Evolutionary conservation across 1,139 yeast genomes (phyloP), one percentile per base, ranked within the genome.

Genomic region (Yamadazyma oceani): DNA sequence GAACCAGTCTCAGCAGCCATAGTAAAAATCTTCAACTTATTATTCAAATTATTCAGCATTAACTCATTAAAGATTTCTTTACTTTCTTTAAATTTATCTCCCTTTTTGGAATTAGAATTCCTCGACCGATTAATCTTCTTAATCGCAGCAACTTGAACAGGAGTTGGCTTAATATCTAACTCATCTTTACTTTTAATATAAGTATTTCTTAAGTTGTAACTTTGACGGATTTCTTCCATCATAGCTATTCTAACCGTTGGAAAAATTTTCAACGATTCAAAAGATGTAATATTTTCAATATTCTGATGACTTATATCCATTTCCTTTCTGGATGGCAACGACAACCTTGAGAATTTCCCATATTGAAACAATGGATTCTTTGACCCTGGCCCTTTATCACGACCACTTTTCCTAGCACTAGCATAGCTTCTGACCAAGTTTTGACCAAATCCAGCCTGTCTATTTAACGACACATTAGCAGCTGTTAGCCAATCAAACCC

Each of bases 1-100:
- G 95, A 84, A 0, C 97, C 98, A 0, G 98, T 92, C 57, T 92
- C 97, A 2, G 97, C 96, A 2, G 97, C 97, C 40, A 92, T 60
- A 3, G 95, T 80, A 63, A 80, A 88, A 0, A 84, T 74, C 48
- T 81, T 81, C 31, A 80, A 60, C 42, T 73, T 68, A 13, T 57
- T 60, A 21, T 42, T 41, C 43, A 66, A 69, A 39, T 69, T 68
- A 10, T 51, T 51, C 27, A 50, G 45, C 37, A 58, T 55, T 42
- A 66, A 52, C 25, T 62, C 68, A 11, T 54, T 50, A 22, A 54
- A 48, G 16, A 66, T 60, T 9, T 54, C 53, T 26, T 48, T 43
- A 22, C 51, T 40, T 31, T 49, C 42, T 27, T 60, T 58, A 22
- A 62, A 65, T 60, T 49, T 46, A 39, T 41, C 43, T 38, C 43